Percentiles rank a stretch among this genome's conserved stretches.
Conservation (phyloP, 495 filamentous ascomycete genomes). For the Podospora bellae-mahoneyi region DNA sequence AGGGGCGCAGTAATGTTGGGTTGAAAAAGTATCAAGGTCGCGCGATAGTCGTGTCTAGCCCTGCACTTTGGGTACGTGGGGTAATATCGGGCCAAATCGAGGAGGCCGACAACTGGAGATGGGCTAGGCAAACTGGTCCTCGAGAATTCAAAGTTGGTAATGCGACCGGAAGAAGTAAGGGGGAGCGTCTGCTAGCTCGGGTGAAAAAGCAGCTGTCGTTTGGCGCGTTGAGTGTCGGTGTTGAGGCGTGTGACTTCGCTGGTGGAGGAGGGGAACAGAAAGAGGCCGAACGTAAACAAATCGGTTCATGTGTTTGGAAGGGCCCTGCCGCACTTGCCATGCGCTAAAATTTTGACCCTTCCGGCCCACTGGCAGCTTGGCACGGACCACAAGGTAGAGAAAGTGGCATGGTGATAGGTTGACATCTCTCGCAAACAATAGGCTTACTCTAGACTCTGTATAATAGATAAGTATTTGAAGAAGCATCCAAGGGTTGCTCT, state of each 20-base stretch:
- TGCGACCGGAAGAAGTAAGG: not conserved
- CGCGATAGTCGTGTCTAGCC: slow-evolving; percentile 5
- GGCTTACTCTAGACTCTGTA: not conserved
- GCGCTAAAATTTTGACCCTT: slow-evolving; percentile 20
- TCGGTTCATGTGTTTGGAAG: slow-evolving; percentile 14
- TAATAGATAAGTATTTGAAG: not conserved
- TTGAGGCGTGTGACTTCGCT: slow-evolving; percentile 4
- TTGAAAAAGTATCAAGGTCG: not conserved
- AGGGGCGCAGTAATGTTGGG: not conserved
- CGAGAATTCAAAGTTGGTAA: not conserved
- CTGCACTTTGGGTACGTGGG: not conserved
- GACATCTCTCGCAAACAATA: not conserved
- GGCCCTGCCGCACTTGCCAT: slow-evolving; percentile 17
- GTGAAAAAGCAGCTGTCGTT: not conserved
- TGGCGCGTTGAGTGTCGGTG: slow-evolving; percentile 9
- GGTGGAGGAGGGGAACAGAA: slow-evolving; percentile 15
- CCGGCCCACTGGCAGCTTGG: slow-evolving; percentile 9
- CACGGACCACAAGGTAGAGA: slow-evolving; percentile 12
- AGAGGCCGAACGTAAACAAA: slow-evolving; percentile 26
- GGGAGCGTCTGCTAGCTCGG: not conserved
- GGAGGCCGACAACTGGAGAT: not conserved
- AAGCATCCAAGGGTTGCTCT: not conserved
- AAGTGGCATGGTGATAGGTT: not conserved
- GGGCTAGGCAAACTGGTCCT: not conserved
- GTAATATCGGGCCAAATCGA: not conserved